A percentile compares a stretch with the other conserved stretches of the same genome.
Evolutionary conservation across 139 green algal genomes (phyloP).

Genomic region (Asterochloris sp.): DNA sequence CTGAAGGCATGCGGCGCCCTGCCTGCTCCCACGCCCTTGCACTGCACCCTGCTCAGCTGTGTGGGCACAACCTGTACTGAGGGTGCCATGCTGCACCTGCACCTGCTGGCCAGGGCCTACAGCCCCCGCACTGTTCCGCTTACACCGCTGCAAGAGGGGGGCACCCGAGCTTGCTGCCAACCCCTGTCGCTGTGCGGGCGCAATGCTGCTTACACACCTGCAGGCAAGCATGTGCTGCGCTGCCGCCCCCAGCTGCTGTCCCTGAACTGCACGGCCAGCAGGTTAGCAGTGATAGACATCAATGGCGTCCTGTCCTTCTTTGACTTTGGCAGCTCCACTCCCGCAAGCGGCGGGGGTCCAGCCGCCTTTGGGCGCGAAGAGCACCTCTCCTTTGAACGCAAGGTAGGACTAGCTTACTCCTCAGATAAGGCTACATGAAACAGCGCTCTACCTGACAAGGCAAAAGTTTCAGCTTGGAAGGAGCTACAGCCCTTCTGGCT

Average conservation of each 20-base stretch:
- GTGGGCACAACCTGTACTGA: too few species aligned
- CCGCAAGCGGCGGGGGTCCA: neutral
- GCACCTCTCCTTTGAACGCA: constrained; percentile 55
- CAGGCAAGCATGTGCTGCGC: constrained; percentile 48
- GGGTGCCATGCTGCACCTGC: too few species aligned
- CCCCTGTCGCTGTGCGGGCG: neutral
- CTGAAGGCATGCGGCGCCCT: neutral
- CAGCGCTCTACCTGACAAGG: too few species aligned
- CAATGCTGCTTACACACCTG: neutral
- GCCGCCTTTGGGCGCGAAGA: constrained; percentile 28
- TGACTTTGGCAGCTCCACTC: constrained; percentile 31
- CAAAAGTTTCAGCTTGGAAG: too few species aligned
- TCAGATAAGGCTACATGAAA: too few species aligned
- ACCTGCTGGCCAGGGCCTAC: too few species aligned
- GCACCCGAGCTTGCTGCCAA: neutral
- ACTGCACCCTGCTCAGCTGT: neutral
- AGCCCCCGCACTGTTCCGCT: too few species aligned
- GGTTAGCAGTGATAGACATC: constrained; percentile 72
- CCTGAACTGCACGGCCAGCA: constrained; percentile 71
- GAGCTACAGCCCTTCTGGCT: too few species aligned
- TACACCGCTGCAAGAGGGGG: neutral
- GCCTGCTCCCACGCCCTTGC: neutral
- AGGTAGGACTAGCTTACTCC: constrained; percentile 34
- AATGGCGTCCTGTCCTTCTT: constrained; percentile 71
- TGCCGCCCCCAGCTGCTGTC: constrained; percentile 48